Evolutionary conservation across 2,329 filamentous ascomycete species (phyloP).

Genomic region (Hortaea werneckii): DNA sequence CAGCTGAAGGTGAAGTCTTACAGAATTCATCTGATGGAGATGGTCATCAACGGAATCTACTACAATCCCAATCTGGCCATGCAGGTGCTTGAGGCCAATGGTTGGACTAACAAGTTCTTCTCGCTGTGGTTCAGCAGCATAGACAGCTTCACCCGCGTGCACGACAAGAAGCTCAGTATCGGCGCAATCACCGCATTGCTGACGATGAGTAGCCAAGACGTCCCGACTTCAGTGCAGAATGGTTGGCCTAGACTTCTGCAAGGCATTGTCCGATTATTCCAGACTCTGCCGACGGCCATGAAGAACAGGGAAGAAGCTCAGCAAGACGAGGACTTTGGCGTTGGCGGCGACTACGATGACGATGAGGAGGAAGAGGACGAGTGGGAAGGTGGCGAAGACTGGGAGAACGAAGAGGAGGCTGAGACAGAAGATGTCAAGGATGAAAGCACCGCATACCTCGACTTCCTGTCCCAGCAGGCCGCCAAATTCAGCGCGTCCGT

Average conservation of each 20-base stretch:
- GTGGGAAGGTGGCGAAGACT: conserved; percentile 63
- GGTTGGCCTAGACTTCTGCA: conserved; percentile 89
- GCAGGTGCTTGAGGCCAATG: conserved; percentile 77
- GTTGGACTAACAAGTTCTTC: conserved; percentile 98
- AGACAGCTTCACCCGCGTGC: conserved; percentile 81
- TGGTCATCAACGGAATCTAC: conserved; percentile 96
- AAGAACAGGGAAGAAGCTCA: conserved; percentile 90
- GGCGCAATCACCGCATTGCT: conserved; percentile 83
- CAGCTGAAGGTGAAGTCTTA: conserved; percentile 87
- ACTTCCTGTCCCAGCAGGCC: conserved; percentile 81
- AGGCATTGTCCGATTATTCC: conserved; percentile 84
- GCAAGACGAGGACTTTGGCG: conserved; percentile 68
- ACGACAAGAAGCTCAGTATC: conserved; percentile 98
- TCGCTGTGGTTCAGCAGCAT: conserved; percentile 97
- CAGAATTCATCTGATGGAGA: conserved; percentile 93
- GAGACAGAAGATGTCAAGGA: conserved; percentile 65
- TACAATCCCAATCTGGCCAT: conserved; percentile 85
- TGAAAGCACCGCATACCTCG: conserved; percentile 86
- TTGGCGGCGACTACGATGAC: conserved; percentile 61
- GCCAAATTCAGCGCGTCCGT: conserved; percentile 42
- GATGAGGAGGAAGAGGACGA: conserved; percentile 66
- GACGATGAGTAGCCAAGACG: conserved; percentile 65
- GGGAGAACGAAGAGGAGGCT: conserved; percentile 53
- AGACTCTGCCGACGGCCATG: conserved; percentile 74
- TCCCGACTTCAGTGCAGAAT: conserved; percentile 84